These are phyloP conservation scores for Hypoxylon sp. DNA, from an alignment of 2,329 filamentous ascomycete species.

Conservation along the genomic window DNA sequence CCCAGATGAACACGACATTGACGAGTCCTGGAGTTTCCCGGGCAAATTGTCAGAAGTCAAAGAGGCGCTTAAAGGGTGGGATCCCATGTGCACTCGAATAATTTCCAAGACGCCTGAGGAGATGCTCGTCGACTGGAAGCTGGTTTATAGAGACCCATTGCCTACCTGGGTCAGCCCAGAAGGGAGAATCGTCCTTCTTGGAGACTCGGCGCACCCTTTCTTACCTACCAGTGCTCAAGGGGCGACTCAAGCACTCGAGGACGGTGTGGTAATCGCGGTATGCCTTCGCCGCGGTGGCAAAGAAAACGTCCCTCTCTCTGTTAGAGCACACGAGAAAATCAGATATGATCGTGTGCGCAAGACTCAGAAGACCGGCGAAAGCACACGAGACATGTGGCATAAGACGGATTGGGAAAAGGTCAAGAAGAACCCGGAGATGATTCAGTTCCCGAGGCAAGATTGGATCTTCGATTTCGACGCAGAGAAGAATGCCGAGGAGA, in stretches of 20 bases:
- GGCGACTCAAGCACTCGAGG: conserved; percentile 66
- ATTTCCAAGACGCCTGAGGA: conserved; percentile 62
- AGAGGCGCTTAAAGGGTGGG: conserved; percentile 66
- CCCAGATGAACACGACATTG: conserved; percentile 67
- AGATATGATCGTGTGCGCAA: conserved; percentile 64
- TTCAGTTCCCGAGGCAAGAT: conserved; percentile 65
- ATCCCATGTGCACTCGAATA: conserved; percentile 64
- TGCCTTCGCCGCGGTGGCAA: conserved; percentile 58
- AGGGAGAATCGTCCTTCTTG: conserved; percentile 62
- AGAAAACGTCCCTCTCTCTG: conserved; percentile 57
- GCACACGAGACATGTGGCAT: conserved; percentile 68
- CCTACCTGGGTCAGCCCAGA: conserved; percentile 64
- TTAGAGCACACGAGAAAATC: conserved; percentile 62
- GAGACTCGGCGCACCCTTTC: conserved; percentile 66
- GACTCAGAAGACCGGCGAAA: conserved; percentile 67
- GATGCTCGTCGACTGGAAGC: conserved; percentile 64
- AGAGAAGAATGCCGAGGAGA: conserved; percentile 61
- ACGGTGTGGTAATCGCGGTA: conserved; percentile 64
- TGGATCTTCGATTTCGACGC: conserved; percentile 69
- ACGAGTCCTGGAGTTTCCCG: conserved; percentile 69
- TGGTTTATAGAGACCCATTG: conserved; percentile 65
- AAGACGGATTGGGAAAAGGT: conserved; percentile 67
- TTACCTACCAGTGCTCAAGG: conserved; percentile 65
- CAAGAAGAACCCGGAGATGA: conserved; percentile 62
- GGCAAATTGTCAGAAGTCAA: conserved; percentile 67